phyloP scores from a whole-genome alignment of 257 asterid genomes.

The Forsythia viridissima region DNA sequence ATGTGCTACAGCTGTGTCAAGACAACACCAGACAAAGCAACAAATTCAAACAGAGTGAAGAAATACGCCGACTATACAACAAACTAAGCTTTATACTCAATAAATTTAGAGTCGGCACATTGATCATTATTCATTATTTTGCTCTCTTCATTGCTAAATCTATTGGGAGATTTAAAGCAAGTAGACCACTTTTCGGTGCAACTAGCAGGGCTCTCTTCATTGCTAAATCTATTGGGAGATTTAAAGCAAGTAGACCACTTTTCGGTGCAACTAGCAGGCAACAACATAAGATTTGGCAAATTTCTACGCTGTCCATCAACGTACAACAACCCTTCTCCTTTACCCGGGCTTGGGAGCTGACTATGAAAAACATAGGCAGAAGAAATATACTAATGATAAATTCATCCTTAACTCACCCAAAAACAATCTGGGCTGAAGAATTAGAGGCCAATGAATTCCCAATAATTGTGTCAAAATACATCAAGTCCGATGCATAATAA shows the following conservation, averaged over 20 bases:
- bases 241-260: too few species aligned
- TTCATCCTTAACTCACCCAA: slow-evolving; percentile 53
- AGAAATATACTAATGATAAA: not conserved
- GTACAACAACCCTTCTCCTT: not conserved
- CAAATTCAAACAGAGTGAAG: slow-evolving; percentile 9
- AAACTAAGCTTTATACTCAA: not conserved
- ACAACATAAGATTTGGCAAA: too few species aligned
- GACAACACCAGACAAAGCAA: not conserved
- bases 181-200: too few species aligned
- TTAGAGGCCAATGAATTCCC: slow-evolving; percentile 62
- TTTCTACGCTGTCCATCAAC: too few species aligned
- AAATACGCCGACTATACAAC: not conserved
- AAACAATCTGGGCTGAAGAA: slow-evolving; percentile 77
- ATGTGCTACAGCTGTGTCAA: slow-evolving; percentile 86
- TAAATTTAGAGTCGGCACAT: not conserved
- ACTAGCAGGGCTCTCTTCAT: not conserved
- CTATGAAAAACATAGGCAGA: not conserved
- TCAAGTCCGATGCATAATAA: slow-evolving; percentile 62
- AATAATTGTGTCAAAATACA: slow-evolving; percentile 63
- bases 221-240: too few species aligned
- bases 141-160: not conserved
- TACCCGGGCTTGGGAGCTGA: not conserved
- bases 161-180: too few species aligned
- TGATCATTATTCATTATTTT: not conserved
- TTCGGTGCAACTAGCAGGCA: too few species aligned